phyloP scores from a whole-genome alignment of 116 monocot genomes.

The Cymodocea nodosa region DNA sequence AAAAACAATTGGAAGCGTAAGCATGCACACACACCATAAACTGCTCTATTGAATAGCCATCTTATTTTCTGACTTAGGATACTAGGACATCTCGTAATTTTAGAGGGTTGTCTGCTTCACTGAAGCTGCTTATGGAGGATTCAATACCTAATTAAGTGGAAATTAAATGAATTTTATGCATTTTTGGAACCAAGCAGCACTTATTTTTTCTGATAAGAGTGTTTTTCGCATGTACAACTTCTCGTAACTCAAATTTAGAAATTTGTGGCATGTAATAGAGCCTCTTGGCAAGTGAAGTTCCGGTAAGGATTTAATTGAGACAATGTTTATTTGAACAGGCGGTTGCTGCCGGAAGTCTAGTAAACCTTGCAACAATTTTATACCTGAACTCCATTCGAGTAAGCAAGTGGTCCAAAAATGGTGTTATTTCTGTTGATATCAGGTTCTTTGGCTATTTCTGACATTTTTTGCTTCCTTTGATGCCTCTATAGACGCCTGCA shows the following conservation, averaged over 20 bases:
- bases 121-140: too few relatives aligned
- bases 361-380: constrained; percentile 86
- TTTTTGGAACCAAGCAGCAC: background rate
- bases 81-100: too few relatives aligned
- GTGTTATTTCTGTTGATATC: background rate
- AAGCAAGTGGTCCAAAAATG: constrained; percentile 14
- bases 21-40: constrained; percentile 6
- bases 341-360: constrained; percentile 70
- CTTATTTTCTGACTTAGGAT: too few relatives aligned
- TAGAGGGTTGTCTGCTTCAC: too few relatives aligned
- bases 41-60: background rate
- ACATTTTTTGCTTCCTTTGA: background rate
- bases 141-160: too few relatives aligned
- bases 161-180: too few relatives aligned
- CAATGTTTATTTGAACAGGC: constrained; percentile 30
- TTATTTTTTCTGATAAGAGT: background rate
- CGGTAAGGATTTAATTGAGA: background rate
- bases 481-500: constrained; percentile 46
- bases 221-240: too few relatives aligned
- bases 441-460: background rate
- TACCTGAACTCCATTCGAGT: constrained; percentile 73
- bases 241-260: background rate
- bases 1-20: constrained; percentile 81
- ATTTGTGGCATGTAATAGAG: background rate
- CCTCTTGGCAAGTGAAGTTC: background rate